Evolutionary conservation across 768 basidiomycete species (phyloP).

Genomic region (Inosperma sp.): DNA sequence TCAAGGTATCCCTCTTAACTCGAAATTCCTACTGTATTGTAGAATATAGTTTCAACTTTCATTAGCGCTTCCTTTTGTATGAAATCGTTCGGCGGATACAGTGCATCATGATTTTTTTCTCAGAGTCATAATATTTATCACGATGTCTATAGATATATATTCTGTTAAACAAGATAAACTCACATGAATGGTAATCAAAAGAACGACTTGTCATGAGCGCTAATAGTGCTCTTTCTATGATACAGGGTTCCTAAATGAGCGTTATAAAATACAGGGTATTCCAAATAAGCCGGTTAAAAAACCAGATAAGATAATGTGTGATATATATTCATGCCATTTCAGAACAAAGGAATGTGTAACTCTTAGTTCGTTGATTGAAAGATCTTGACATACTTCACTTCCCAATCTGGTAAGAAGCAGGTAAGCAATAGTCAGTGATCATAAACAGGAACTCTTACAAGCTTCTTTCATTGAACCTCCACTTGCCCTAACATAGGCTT

Average conservation of each 20-base stretch:
- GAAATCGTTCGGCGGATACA: too few relatives aligned
- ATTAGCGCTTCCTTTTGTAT: too few relatives aligned
- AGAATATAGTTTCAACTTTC: too few relatives aligned
- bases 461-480: conserved; percentile 71
- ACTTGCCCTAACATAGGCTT: conserved; percentile 66
- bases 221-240: not conserved
- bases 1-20: too few relatives aligned
- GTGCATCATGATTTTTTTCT: too few relatives aligned
- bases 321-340: not conserved
- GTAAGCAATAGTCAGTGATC: not conserved
- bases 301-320: not conserved
- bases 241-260: not conserved
- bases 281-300: conserved; percentile 4
- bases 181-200: not conserved
- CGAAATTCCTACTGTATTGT: too few relatives aligned
- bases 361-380: conserved; percentile 44
- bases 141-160: too few relatives aligned
- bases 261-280: not conserved
- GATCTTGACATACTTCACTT: conserved; percentile 69
- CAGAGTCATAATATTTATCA: too few relatives aligned
- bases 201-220: not conserved
- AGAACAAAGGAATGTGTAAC: not conserved
- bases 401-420: conserved; percentile 58
- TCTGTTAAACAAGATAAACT: conserved; percentile 2
- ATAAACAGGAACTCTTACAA: conserved; percentile 48